Evolutionary conservation across 352 stramenopile species (phyloP).

Genomic region (Halophytophthora polymorphica): DNA sequence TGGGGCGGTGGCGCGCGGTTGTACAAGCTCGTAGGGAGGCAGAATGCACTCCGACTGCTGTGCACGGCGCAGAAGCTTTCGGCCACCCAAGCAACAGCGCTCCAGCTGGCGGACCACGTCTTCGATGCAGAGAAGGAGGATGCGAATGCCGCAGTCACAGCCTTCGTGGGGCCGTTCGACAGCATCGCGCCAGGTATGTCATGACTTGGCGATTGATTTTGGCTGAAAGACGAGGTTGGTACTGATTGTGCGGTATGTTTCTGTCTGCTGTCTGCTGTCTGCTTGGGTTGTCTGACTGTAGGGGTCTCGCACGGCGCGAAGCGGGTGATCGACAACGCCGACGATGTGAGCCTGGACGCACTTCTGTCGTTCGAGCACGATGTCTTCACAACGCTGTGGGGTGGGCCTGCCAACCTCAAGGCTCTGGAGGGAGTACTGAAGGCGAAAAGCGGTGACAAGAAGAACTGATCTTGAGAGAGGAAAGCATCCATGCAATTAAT

Average conservation of each 20-base stretch:
- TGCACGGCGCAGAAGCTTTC: constrained; percentile 45
- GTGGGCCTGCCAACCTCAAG: constrained; percentile 68
- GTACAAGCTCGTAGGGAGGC: constrained; percentile 56
- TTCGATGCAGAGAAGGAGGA: constrained; percentile 22
- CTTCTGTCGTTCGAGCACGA: constrained; percentile 59
- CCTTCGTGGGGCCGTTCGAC: constrained; percentile 61
- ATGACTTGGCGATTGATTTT: neutral
- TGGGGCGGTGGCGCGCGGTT: constrained; percentile 70
- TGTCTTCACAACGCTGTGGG: constrained; percentile 72
- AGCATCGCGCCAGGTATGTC: constrained; percentile 47
- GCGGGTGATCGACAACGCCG: constrained; percentile 60
- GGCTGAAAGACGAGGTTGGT: neutral
- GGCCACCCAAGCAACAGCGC: constrained; percentile 24
- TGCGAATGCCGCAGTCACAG: constrained; percentile 27
- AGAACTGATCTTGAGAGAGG: constrained; percentile 7
- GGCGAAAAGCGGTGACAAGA: no score
- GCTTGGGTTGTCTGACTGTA: constrained; percentile 15
- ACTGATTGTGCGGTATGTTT: neutral
- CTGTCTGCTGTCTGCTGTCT: neutral
- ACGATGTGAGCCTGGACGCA: constrained; percentile 64
- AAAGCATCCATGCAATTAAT: neutral
- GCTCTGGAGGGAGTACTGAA: constrained; percentile 51
- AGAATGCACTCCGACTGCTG: constrained; percentile 57
- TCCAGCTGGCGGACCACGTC: constrained; percentile 56
- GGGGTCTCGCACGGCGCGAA: constrained; percentile 73